These are phyloP conservation scores for Leccinum subgranulosum DNA, from an alignment of 768 basidiomycete species.

Conservation along the genomic window DNA sequence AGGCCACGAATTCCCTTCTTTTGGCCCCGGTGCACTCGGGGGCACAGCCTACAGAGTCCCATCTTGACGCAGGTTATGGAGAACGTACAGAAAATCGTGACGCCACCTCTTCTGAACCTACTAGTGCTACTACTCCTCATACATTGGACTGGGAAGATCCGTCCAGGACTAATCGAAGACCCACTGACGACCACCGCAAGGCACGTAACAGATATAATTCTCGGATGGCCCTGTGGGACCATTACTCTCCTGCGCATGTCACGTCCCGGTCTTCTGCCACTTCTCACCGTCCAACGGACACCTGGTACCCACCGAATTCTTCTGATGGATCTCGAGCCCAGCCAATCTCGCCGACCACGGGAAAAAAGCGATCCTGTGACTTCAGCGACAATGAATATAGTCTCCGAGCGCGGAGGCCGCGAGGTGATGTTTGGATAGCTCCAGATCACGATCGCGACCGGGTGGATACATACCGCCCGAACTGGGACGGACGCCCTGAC, in stretches of 20 bases:
- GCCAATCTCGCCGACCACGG: conserved; percentile 11
- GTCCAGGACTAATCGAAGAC: conserved; percentile 5
- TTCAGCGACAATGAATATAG: conserved; percentile 17
- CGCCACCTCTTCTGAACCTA: conserved; percentile 7
- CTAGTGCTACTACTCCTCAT: conserved; percentile 1
- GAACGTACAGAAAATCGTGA: conserved; percentile 1
- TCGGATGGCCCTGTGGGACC: conserved; percentile 3
- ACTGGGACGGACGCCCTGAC: conserved; percentile 10
- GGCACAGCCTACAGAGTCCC: conserved; percentile 1
- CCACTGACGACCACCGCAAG: conserved; percentile 9
- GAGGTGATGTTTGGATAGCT: conserved; percentile 19
- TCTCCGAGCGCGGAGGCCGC: conserved; percentile 22
- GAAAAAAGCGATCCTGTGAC: conserved; percentile 24
- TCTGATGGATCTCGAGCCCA: conserved; percentile 17
- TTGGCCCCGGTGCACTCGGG: conserved; percentile 9
- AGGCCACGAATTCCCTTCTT: conserved; percentile 8
- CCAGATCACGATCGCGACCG: conserved; percentile 7
- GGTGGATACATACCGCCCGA: conserved; percentile 4
- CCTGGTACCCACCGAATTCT: conserved; percentile 5
- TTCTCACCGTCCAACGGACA: conserved; percentile 1
- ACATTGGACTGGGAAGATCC: conserved; percentile 9
- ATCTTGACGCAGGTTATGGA: not conserved
- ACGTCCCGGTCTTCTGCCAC: not conserved
- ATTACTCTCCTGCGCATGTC: conserved; percentile 9
- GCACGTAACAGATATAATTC: conserved; percentile 1